Percentiles rank a stretch among this genome's conserved stretches.
Conservation (phyloP, 2,329 filamentous ascomycete species). For the Coniella vitis region DNA sequence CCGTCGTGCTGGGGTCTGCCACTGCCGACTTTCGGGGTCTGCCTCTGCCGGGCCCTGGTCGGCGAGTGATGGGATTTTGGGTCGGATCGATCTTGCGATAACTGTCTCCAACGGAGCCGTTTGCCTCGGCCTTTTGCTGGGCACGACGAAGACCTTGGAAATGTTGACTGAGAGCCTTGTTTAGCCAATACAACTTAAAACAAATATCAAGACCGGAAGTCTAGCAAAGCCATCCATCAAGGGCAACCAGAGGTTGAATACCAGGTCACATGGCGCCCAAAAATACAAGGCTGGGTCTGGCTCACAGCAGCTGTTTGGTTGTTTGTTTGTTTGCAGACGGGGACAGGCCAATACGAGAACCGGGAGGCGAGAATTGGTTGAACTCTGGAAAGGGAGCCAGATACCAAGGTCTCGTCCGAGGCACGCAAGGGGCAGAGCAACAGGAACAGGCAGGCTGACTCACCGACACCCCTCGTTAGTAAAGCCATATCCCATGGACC, state of each 20-base stretch:
- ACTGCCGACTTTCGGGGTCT: conserved; percentile 39
- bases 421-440: conserved; percentile 2
- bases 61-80: conserved; percentile 51
- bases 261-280: too few species aligned
- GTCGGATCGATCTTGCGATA: conserved; percentile 42
- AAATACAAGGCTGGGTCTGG: too few species aligned
- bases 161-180: conserved; percentile 43
- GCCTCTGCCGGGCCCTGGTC: conserved; percentile 51
- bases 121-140: conserved; percentile 45
- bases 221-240: neutral
- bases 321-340: neutral
- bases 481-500: conserved; percentile 52
- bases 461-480: conserved; percentile 60
- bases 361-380: too few species aligned
- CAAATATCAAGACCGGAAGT: neutral
- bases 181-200: conserved; percentile 11
- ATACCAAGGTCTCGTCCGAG: neutral
- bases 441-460: conserved; percentile 26
- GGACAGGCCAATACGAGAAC: neutral
- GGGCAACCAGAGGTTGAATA: neutral
- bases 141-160: conserved; percentile 52
- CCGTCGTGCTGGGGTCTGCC: conserved; percentile 18
- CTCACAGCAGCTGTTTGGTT: too few species aligned
- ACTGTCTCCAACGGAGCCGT: conserved; percentile 27
- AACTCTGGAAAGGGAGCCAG: conserved; percentile 1